Conservation (phyloP, 495 filamentous ascomycete genomes). For the Terfezia boudieri region DNA sequence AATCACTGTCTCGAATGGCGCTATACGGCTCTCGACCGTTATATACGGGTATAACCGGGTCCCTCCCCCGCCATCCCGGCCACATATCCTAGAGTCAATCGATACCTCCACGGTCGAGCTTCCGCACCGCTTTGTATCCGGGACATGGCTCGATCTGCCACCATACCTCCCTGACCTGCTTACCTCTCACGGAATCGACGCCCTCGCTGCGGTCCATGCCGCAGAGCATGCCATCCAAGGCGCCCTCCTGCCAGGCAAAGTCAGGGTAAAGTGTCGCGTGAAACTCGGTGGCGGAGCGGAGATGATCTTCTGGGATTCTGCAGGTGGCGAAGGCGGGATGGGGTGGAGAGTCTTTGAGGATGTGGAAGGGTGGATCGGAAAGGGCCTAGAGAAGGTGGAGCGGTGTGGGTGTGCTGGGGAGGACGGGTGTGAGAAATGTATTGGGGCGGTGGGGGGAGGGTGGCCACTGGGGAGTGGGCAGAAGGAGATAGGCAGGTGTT, state of each 20-base stretch:
- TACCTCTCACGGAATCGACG: too few species aligned
- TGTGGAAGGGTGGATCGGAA: not conserved
- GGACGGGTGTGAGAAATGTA: conserved; percentile 67
- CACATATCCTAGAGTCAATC: not conserved
- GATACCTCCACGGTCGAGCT: not conserved
- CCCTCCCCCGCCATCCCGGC: conserved; percentile 35
- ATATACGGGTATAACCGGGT: conserved; percentile 96
- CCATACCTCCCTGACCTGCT: too few species aligned
- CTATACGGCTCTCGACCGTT: conserved; percentile 58
- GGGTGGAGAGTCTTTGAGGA: too few species aligned
- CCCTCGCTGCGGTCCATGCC: too few species aligned
- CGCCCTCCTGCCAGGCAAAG: too few species aligned
- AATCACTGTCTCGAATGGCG: conserved; percentile 30
- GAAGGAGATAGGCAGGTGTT: conserved; percentile 30
- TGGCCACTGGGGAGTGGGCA: conserved; percentile 34
- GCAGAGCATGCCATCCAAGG: too few species aligned
- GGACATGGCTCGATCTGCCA: too few species aligned
- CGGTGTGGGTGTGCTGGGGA: conserved; percentile 39
- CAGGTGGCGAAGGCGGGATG: too few species aligned
- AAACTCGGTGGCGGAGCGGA: too few species aligned
- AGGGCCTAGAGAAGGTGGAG: not conserved
- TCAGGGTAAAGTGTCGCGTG: too few species aligned
- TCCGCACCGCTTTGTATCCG: too few species aligned
- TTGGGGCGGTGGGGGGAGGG: conserved; percentile 24
- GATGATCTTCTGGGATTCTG: too few species aligned